Evolutionary conservation across 1,284 basidiomycete species (phyloP), one percentile per base, ranked within the genome.

Genomic region (Gomphus sp.): DNA sequence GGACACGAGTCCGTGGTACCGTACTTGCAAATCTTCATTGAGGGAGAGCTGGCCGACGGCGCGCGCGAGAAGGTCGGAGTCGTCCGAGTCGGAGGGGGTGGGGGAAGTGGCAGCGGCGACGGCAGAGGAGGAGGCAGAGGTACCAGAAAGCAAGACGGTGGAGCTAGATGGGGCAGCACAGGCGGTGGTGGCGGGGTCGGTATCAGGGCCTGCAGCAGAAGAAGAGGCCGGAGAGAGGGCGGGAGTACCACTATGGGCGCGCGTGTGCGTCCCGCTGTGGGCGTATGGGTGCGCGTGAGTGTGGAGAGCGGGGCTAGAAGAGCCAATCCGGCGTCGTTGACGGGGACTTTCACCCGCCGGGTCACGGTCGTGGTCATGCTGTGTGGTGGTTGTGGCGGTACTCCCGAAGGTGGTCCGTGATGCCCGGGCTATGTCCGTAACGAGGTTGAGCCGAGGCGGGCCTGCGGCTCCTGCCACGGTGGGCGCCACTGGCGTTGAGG

Each of bases 1-100:
- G 59, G 87, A 90, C 6, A 82, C 85, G 68, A 89, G 88, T 39
- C 87, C 87, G 65, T 91, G 87, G 69, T 84, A 90, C 31, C 88
- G 74, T 16, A 93, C 83, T 68, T 93, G 84, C 62, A 78, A 66
- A 59, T 93, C 87, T 72, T 93, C 91, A 66, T 93, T 91, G 64
- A 93, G 67, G 62, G 87, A 90, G 61, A 93, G 74, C 70, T 93
- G 90, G 3, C 91, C 91, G 5, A 92, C 78, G 39, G 89, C 89
- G 63, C 85, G 81, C 18, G 80, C 77, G 12, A 93, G 71, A 48
- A 72, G 69, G 16, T 63, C 66, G 39, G 61, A 64, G 37, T 63
- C 55, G 9, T 16, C 56, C 25, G 60, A 61, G 5, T 57, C 41
- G 12, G 41, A 45, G 59, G 55, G 39, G 22, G 55, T 37, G 39